Percentiles rank a stretch among this genome's conserved stretches.
Conservation (phyloP, 306 rosid genomes). For the Dryas octopetala region DNA sequence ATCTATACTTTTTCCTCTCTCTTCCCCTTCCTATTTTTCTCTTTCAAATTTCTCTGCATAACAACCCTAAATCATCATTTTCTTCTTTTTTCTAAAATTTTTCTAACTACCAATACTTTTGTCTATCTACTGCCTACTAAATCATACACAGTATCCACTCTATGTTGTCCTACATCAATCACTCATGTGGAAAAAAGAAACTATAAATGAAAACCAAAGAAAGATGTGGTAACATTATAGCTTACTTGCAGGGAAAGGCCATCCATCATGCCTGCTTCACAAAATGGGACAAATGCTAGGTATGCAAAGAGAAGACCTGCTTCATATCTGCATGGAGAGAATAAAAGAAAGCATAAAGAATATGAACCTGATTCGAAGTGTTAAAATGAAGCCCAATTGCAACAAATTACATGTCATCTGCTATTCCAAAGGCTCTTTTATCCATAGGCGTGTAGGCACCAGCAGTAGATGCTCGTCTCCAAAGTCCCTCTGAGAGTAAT, state of each 20-base stretch:
- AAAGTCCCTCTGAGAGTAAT: slow-evolving; percentile 76
- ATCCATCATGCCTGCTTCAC: slow-evolving; percentile 81
- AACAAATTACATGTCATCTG: slow-evolving; percentile 82
- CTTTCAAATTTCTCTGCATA: not conserved
- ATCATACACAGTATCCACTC: not conserved
- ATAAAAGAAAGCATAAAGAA: slow-evolving; percentile 15
- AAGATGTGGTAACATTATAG: slow-evolving; percentile 14
- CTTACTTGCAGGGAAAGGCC: slow-evolving; percentile 91
- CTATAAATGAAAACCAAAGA: slow-evolving; percentile 1
- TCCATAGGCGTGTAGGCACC: slow-evolving; percentile 77
- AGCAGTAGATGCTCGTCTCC: slow-evolving; percentile 79
- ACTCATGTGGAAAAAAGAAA: not conserved
- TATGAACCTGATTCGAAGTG: slow-evolving; percentile 28
- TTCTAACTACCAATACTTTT: not conserved
- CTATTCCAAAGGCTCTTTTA: slow-evolving; percentile 90
- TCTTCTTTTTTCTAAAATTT: not conserved
- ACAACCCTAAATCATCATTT: not conserved
- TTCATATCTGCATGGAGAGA: slow-evolving; percentile 66
- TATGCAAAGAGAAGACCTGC: slow-evolving; percentile 92
- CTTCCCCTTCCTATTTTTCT: not conserved
- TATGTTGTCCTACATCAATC: not conserved
- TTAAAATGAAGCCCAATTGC: slow-evolving; percentile 25
- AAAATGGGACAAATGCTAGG: slow-evolving; percentile 88
- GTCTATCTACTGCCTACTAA: not conserved
- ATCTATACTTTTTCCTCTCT: not conserved